These are phyloP conservation scores for Tubosaeta brunneosetosa DNA, from an alignment of 768 basidiomycete genomes.

Conservation along the genomic window DNA sequence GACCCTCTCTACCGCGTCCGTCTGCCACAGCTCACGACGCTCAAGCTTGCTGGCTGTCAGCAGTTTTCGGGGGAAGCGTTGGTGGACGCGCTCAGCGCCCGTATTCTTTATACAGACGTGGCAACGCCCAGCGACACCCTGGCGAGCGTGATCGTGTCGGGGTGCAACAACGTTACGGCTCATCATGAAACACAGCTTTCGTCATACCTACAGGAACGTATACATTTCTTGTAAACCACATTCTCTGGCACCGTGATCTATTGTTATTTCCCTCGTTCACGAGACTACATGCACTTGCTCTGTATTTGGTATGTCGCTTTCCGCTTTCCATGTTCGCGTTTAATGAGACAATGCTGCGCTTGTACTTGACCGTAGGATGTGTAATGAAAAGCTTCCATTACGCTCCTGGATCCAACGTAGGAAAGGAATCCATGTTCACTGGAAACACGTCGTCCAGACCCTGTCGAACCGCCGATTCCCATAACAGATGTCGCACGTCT, in stretches of 20 bases:
- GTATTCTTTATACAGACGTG: slow-evolving; percentile 39
- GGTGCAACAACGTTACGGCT: slow-evolving; percentile 19
- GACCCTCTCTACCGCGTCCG: slow-evolving; percentile 35
- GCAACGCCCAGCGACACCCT: slow-evolving; percentile 27
- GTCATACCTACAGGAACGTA: slow-evolving; percentile 22
- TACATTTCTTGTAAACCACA: slow-evolving; percentile 22
- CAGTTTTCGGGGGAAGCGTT: slow-evolving; percentile 56
- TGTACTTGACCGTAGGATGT: background rate
- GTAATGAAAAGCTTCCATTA: background rate
- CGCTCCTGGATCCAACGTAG: background rate
- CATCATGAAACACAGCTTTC: slow-evolving; percentile 22
- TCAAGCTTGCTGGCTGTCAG: slow-evolving; percentile 61
- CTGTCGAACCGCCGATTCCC: slow-evolving; percentile 39
- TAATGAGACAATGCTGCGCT: background rate
- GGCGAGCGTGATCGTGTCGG: slow-evolving; percentile 21
- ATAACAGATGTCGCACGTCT: slow-evolving; percentile 34
- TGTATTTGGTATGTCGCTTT: background rate
- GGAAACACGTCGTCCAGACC: slow-evolving; percentile 27
- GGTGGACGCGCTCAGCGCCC: slow-evolving; percentile 46
- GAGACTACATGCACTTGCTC: background rate
- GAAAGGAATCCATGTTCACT: background rate
- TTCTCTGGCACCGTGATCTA: background rate
- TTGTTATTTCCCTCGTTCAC: slow-evolving; percentile 4
- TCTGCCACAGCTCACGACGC: slow-evolving; percentile 48
- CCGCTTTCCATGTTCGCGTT: background rate